A percentile compares a stretch with the other conserved stretches of the same genome.
phyloP scores from a whole-genome alignment of 1,139 yeast genomes.

The Candida pseudoviswanathii region DNA sequence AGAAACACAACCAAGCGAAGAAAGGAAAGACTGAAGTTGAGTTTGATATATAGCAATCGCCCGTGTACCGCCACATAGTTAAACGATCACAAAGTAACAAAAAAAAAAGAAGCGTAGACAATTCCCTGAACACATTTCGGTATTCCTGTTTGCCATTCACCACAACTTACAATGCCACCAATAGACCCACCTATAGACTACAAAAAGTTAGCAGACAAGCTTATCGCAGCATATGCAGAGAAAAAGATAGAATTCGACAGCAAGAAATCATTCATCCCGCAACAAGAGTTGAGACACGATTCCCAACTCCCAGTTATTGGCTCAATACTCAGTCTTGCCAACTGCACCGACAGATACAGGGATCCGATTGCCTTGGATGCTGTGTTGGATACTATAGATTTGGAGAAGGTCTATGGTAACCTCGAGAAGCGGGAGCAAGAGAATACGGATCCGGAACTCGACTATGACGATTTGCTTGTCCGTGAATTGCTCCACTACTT shows the following conservation, averaged over 20 bases:
- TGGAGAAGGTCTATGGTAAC: constrained; percentile 37
- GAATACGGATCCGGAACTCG: constrained; percentile 19
- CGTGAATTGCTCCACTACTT: constrained; percentile 72
- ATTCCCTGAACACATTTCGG: neutral
- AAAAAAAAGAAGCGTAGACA: neutral
- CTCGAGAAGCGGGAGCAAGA: constrained; percentile 33
- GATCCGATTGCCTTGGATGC: constrained; percentile 10
- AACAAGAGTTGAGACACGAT: neutral
- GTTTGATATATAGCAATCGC: neutral
- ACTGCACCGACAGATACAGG: constrained; percentile 11
- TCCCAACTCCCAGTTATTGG: constrained; percentile 10
- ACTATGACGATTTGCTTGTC: constrained; percentile 72
- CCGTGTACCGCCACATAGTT: neutral
- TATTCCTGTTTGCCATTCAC: neutral
- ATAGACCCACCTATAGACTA: constrained; percentile 10
- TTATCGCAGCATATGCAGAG: constrained; percentile 9
- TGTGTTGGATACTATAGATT: constrained; percentile 31
- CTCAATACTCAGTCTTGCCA: constrained; percentile 7
- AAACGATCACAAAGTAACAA: neutral
- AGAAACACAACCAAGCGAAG: constrained; percentile 8
- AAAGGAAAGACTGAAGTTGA: neutral
- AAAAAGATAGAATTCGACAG: constrained; percentile 6
- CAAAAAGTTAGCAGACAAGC: constrained; percentile 8
- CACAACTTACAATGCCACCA: constrained; percentile 4
- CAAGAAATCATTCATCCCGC: neutral